Evolutionary conservation across 139 green algal genomes (phyloP), one percentile per base, ranked within the genome.

Genomic region (Tetradesmus obliquus): DNA sequence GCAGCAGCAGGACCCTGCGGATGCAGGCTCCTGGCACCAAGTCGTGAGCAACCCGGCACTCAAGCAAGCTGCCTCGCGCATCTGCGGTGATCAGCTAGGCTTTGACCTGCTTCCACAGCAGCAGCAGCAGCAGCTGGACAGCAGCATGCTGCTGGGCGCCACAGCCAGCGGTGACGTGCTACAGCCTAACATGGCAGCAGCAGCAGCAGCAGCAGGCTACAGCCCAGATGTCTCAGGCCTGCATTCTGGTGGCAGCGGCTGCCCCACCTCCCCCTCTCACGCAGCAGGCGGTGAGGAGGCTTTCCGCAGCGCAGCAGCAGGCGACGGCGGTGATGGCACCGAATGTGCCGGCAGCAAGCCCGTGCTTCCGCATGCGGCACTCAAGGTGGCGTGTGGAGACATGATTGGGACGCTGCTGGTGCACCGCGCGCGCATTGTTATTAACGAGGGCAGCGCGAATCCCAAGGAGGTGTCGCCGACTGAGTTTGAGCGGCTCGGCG

Each of bases 401-500:
- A 82, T 92, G 81, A 45, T 88, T 2, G 89, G 89, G 19, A 84
- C 72, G 5, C 51, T 92, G 89, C 82, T 85, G 54, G 80, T 92
- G 51, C 89, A 88, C 69, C 57, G 58, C 9, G 45, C 9, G 5
- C 60, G 71, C 12, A 88, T 92, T 54, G 12, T 89, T 2, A 76
- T 92, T 3, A 62, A 83, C 24, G 81, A 69, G n/a, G 82, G 82
- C 55, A 84, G 66, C 3, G 22, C 9, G 5, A 10, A 69, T 12
- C 62, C 82, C 20, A 88, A 88, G 62, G 82, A 92, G 69, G 89
- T 94, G 82, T 90, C 92, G 1, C 90, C 92, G 0, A 94, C 92
- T 17, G 92, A 94, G 87, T 94, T 94, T 92, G 92, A 94, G 92
- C 84, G 92, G 17, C 87, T 93, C 24, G 84, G 79, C 0, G 92